Percentiles rank a stretch among this genome's conserved stretches.
Conservation (phyloP, 108 stramenopile species). For the Schizochytrium sp. region DNA sequence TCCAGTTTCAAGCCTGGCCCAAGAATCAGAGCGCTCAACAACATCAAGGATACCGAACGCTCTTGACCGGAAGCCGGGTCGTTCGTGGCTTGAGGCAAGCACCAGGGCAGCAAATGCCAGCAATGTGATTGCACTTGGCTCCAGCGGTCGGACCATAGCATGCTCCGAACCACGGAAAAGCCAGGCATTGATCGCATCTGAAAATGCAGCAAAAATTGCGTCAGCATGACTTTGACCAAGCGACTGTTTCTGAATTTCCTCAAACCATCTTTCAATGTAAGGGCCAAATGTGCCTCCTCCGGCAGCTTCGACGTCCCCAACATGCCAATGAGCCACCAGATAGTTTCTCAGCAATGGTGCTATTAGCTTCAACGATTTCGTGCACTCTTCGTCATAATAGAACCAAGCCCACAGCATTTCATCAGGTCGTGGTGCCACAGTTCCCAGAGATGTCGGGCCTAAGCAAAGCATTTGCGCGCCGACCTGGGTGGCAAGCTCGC, state of each 20-base stretch:
- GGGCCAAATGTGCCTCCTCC: slow-evolving; percentile 46
- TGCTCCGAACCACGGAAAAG: slow-evolving; percentile 34
- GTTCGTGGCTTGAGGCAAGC: background rate
- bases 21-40: slow-evolving; percentile 40
- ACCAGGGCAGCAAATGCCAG: slow-evolving; percentile 8
- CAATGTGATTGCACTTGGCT: slow-evolving; percentile 15
- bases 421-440: slow-evolving; percentile 20
- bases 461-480: slow-evolving; percentile 12
- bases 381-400: background rate
- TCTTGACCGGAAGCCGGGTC: background rate
- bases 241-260: slow-evolving; percentile 13
- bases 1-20: background rate
- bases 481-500: background rate
- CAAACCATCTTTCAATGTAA: slow-evolving; percentile 40
- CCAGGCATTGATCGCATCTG: slow-evolving; percentile 10
- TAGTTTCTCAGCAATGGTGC: slow-evolving; percentile 34
- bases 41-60: slow-evolving; percentile 47
- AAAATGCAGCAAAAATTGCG: slow-evolving; percentile 19
- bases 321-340: slow-evolving; percentile 46
- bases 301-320: slow-evolving; percentile 35
- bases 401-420: slow-evolving; percentile 59
- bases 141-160: slow-evolving; percentile 13
- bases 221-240: background rate
- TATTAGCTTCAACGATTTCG: background rate
- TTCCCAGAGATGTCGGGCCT: slow-evolving; percentile 39